Conservation (phyloP, 345 rosid genomes). For the Ceriops tagal region DNA sequence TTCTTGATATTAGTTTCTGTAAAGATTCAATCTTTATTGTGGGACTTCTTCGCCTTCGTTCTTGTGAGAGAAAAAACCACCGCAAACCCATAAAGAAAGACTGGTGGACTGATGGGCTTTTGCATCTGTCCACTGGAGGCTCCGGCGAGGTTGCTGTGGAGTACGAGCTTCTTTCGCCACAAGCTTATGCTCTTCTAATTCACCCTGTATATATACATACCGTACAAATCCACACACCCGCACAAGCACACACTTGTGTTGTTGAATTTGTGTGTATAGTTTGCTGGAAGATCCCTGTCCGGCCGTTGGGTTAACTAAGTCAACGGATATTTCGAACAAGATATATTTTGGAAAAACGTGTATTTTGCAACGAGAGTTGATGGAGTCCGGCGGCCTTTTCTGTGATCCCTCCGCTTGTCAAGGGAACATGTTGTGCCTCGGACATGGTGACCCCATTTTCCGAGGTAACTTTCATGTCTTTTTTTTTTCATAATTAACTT, state of each 20-base stretch:
- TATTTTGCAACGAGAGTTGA: conserved; percentile 12
- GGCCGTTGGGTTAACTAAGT: background rate
- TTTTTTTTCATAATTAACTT: background rate
- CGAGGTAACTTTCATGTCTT: conserved; percentile 36
- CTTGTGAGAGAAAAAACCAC: background rate
- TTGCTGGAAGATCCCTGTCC: background rate
- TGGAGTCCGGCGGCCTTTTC: conserved; percentile 68
- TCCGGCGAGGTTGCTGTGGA: conserved; percentile 93
- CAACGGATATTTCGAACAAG: conserved; percentile 16
- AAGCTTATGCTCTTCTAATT: conserved; percentile 78
- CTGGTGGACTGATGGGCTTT: conserved; percentile 67
- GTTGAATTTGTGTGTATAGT: background rate
- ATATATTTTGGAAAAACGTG: background rate
- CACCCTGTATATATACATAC: background rate
- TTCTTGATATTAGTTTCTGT: background rate
- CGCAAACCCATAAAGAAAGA: background rate
- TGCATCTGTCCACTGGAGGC: conserved; percentile 72
- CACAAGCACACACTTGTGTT: background rate
- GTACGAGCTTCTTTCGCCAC: conserved; percentile 95
- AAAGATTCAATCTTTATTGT: background rate
- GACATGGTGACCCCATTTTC: conserved; percentile 45
- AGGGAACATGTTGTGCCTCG: conserved; percentile 65
- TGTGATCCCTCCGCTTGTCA: conserved; percentile 39
- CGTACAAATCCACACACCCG: background rate
- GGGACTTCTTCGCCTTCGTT: background rate